These are phyloP conservation scores for Vickermania ingenoplastis DNA, from an alignment of 208 protist species.

Conservation along the genomic window DNA sequence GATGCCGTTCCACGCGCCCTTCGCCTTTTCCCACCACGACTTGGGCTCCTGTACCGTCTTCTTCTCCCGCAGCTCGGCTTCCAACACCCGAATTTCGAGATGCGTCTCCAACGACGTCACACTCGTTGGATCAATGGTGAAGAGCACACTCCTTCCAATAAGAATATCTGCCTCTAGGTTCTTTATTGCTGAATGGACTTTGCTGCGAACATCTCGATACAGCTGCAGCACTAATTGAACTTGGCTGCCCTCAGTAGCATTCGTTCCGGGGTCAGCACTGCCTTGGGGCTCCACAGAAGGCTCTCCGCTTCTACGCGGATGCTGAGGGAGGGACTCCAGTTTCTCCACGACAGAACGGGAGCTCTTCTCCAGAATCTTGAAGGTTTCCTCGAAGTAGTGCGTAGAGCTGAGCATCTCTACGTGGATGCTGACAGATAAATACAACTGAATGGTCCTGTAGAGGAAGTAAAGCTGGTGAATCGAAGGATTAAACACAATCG, in stretches of 20 bases:
- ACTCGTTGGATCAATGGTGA: slow-evolving; percentile 8
- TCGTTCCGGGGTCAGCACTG: no score
- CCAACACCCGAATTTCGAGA: not conserved
- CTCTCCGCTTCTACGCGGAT: slow-evolving; percentile 1
- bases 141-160: slow-evolving; percentile 53
- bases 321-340: slow-evolving; percentile 31
- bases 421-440: slow-evolving; percentile 52
- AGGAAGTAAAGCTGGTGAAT: slow-evolving; percentile 57
- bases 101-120: not conserved
- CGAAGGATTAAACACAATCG: slow-evolving; percentile 61
- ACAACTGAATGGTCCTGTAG: slow-evolving; percentile 35
- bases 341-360: slow-evolving; percentile 15
- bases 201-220: slow-evolving; percentile 41
- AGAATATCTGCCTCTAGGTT: slow-evolving; percentile 50
- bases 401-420: slow-evolving; percentile 63
- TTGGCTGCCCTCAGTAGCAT: not conserved
- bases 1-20: slow-evolving; percentile 19
- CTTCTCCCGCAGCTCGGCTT: not conserved
- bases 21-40: slow-evolving; percentile 14
- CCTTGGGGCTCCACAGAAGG: not conserved
- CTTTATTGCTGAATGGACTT: slow-evolving; percentile 28
- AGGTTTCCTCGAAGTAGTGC: slow-evolving; percentile 37
- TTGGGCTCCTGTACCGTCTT: slow-evolving; percentile 9
- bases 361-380: slow-evolving; percentile 24
- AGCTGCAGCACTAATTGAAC: slow-evolving; percentile 37